A percentile compares a stretch with the other conserved stretches of the same genome.
phyloP scores from a whole-genome alignment of 257 asterid genomes.

The Agastache rugosa region DNA sequence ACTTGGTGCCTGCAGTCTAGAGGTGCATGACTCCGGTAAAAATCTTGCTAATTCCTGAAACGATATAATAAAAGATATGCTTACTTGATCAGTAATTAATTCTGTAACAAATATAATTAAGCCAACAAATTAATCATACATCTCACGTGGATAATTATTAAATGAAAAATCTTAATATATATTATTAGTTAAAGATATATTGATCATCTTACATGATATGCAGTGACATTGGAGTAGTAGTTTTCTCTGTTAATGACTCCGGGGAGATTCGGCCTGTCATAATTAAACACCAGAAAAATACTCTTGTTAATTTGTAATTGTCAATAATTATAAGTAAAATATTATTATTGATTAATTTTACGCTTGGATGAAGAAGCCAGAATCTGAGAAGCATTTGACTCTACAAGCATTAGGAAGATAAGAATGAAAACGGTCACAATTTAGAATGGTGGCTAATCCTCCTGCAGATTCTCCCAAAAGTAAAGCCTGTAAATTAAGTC shows the following conservation, averaged over 20 bases:
- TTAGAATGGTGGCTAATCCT: conserved; percentile 44
- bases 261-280: conserved; percentile 31
- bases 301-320: too few species aligned
- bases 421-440: conserved; percentile 47
- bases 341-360: conserved; percentile 30
- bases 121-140: too few species aligned
- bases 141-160: too few species aligned
- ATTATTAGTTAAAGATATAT: too few species aligned
- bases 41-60: conserved; percentile 24
- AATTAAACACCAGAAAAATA: neutral
- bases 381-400: conserved; percentile 52
- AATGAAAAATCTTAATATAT: too few species aligned
- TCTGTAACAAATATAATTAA: too few species aligned
- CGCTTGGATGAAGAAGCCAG: conserved; percentile 49
- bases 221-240: neutral
- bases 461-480: conserved; percentile 55
- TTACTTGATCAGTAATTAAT: too few species aligned
- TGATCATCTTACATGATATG: neutral
- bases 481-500: conserved; percentile 36
- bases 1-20: conserved; percentile 19
- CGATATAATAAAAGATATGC: neutral
- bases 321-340: neutral
- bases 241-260: neutral
- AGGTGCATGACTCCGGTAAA: conserved; percentile 37
- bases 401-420: conserved; percentile 27